Percentiles rank a stretch among this genome's conserved stretches.
phyloP scores from a whole-genome alignment of 306 rosid species.

The Fagus sylvatica region DNA sequence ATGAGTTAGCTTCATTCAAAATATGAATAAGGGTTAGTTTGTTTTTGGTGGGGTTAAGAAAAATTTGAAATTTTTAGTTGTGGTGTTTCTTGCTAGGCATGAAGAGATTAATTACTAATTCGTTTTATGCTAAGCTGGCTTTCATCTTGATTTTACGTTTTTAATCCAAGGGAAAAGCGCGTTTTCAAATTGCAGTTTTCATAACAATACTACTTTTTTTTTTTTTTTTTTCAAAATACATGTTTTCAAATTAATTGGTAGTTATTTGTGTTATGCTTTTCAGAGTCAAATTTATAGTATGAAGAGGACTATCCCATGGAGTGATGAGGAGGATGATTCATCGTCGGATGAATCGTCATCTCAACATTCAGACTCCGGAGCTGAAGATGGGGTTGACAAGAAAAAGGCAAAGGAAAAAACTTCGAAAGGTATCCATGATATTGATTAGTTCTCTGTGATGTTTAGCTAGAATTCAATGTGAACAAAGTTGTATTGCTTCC shows the following conservation, averaged over 20 bases:
- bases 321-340: constrained; percentile 55
- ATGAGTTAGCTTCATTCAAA: not conserved
- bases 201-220: too few species aligned
- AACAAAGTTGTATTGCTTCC: not conserved
- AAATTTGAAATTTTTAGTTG: not conserved
- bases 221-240: too few species aligned
- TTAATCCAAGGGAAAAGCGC: too few species aligned
- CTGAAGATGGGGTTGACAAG: constrained; percentile 35
- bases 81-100: not conserved
- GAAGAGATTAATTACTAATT: not conserved
- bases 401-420: constrained; percentile 33
- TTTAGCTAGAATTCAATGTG: not conserved
- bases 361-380: constrained; percentile 50
- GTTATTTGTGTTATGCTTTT: constrained; percentile 7
- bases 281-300: constrained; percentile 38
- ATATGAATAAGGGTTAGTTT: not conserved
- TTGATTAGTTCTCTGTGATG: not conserved
- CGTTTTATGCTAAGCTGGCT: not conserved
- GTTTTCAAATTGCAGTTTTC: too few species aligned
- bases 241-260: not conserved
- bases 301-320: constrained; percentile 87
- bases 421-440: constrained; percentile 10
- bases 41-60: too few species aligned
- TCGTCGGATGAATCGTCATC: constrained; percentile 52
- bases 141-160: not conserved